These are phyloP conservation scores for Rostrohypoxylon terebratum DNA, from an alignment of 495 filamentous ascomycete genomes.

Conservation along the genomic window DNA sequence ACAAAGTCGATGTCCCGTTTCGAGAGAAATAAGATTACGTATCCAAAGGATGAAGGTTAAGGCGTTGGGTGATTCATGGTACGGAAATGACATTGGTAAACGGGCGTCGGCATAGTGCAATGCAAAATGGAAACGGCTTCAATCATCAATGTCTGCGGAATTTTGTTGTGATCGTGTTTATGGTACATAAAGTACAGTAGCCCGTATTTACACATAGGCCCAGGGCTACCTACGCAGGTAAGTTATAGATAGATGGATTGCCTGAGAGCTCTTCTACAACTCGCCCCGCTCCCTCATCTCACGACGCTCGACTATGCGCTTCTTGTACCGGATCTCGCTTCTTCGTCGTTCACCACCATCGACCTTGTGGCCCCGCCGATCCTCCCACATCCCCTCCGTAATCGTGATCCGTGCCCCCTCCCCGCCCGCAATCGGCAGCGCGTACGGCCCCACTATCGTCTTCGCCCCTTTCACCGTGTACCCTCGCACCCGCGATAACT, in stretches of 20 bases:
- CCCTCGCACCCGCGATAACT: conserved; percentile 66
- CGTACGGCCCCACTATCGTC: conserved; percentile 76
- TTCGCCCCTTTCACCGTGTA: conserved; percentile 73
- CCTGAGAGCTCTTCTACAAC: conserved; percentile 16
- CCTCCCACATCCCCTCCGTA: conserved; percentile 91
- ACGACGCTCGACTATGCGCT: conserved; percentile 61
- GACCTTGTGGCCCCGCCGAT: conserved; percentile 84
- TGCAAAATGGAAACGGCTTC: not conserved
- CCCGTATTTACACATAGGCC: not conserved
- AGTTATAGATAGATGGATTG: not conserved
- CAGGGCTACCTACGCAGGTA: not conserved
- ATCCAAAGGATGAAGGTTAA: not conserved
- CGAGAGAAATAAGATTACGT: no score
- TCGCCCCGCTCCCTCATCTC: conserved; percentile 55
- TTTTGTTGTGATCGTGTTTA: conserved; percentile 9
- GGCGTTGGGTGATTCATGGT: not conserved
- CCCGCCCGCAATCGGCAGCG: conserved; percentile 72
- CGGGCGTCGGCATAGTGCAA: conserved; percentile 10
- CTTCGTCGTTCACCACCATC: conserved; percentile 95
- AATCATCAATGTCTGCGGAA: conserved; percentile 12
- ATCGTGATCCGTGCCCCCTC: conserved; percentile 72
- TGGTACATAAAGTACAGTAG: conserved; percentile 47
- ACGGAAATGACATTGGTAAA: conserved; percentile 4
- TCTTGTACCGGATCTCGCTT: conserved; percentile 77
- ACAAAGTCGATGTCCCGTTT: no score